Base-by-base conservation (phyloP, 179 eudicot genomes). In the Nepenthes alata region DNA sequence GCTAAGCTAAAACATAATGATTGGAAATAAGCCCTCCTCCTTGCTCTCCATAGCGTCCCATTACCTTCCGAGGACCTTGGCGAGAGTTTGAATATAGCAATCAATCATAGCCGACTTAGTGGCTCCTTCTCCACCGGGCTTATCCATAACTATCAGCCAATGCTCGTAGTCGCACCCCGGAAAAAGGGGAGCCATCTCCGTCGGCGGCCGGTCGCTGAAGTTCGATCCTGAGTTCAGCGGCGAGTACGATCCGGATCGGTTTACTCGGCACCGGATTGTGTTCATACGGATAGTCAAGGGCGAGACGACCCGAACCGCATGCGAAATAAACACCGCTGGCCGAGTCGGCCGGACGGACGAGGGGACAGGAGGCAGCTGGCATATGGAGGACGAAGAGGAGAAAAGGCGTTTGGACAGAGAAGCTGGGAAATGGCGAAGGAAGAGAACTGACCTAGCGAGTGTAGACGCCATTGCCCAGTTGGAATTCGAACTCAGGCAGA, bases 131-230 rank as follows among this genome's bases (percentile, higher is more conserved):
- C 95, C 91, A 34, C 95, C 95, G n/a, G 91, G 95, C 67, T 85
- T 85, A 63, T 88, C 95, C 87, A 87, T 85, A 9, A 85, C 85
- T 62, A 88, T 85, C 25, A 85, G 77, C 95, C 91, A 88, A 67
- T 85, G 95, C 62, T 87, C 91, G 50, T 87, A 87, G 37, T 87
- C 95, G 44, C 91, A 85, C 0, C 95, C 91, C 0, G 96, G 96
- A 35, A 85, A 85, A 4, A 88, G 66, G 67, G 93, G 91, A 14
- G 93, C 89, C 73, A 85, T 85, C 70, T 88, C 96, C 0, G 96
- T 78, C 6, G 93, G 95, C 51, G 89, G 91, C 0, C 89, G 89
- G 76, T 85, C 93, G 61, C 75, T 64, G 57, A 67, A 77, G 37
- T 77, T 77, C 1, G 73, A 64, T 8, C 68, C 60, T 6, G 60